These are phyloP conservation scores for Chaetomium olivaceum DNA, from an alignment of 2,329 filamentous ascomycete genomes.

Conservation along the genomic window DNA sequence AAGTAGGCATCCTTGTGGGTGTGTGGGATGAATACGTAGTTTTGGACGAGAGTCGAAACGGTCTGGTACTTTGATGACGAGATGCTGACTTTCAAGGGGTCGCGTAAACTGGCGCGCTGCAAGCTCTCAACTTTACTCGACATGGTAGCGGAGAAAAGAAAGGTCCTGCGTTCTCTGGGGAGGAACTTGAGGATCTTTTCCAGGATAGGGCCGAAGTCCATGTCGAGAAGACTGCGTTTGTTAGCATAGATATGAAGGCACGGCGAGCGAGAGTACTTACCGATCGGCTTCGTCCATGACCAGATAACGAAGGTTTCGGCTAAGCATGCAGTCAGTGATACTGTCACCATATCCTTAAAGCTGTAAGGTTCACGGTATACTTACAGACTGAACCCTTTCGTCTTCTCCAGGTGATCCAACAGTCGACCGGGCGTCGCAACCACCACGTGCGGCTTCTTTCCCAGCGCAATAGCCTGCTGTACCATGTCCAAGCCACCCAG, in stretches of 20 bases:
- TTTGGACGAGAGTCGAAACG: slow-evolving; percentile 83
- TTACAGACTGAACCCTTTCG: slow-evolving; percentile 87
- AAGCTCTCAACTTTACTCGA: slow-evolving; percentile 89
- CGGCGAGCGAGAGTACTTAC: not conserved
- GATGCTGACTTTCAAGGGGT: slow-evolving; percentile 81
- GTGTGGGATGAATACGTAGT: slow-evolving; percentile 82
- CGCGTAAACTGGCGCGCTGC: slow-evolving; percentile 82
- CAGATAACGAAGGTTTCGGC: slow-evolving; percentile 70
- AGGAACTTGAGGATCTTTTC: slow-evolving; percentile 92
- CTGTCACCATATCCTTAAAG: not conserved
- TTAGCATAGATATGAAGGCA: not conserved
- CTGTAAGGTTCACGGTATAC: not conserved
- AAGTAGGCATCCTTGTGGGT: slow-evolving; percentile 89
- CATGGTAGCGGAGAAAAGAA: slow-evolving; percentile 93
- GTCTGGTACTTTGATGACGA: slow-evolving; percentile 85
- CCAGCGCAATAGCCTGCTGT: slow-evolving; percentile 82
- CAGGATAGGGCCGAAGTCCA: slow-evolving; percentile 89
- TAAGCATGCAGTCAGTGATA: slow-evolving; percentile 13
- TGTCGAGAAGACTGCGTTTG: slow-evolving; percentile 65
- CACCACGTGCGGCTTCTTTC: slow-evolving; percentile 93
- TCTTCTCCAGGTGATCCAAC: slow-evolving; percentile 92
- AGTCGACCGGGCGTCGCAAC: slow-evolving; percentile 84
- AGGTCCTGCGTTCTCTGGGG: slow-evolving; percentile 75
- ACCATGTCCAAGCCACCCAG: slow-evolving; percentile 98
- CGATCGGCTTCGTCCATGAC: slow-evolving; percentile 96